Evolutionary conservation across 345 rosid species (phyloP).

Genomic region (Eucalyptus camaldulensis): DNA sequence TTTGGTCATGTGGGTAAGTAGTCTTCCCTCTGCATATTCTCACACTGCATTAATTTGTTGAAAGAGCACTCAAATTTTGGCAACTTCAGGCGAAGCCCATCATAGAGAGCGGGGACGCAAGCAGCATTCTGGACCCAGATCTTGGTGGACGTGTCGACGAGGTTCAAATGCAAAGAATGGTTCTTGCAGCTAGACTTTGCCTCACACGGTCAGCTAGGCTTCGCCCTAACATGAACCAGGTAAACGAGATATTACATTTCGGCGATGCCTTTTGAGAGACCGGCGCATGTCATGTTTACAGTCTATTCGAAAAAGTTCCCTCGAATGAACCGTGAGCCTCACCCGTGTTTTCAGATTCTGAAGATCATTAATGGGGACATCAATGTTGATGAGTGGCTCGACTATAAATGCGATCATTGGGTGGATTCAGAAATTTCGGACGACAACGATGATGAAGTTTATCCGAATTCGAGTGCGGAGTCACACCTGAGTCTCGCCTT

Average conservation of each 20-base stretch:
- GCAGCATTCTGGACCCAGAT: slow-evolving; percentile 51
- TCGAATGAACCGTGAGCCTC: background rate
- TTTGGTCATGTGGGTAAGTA: slow-evolving; percentile 91
- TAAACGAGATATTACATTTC: background rate
- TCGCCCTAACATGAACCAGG: slow-evolving; percentile 79
- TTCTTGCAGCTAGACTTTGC: slow-evolving; percentile 70
- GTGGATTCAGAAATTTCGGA: slow-evolving; percentile 27
- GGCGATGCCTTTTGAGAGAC: background rate
- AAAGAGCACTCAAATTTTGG: background rate
- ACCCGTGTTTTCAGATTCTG: slow-evolving; percentile 23
- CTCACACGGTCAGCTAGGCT: slow-evolving; percentile 53
- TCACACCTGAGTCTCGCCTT: slow-evolving; percentile 55
- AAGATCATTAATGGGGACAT: slow-evolving; percentile 47
- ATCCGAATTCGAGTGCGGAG: slow-evolving; percentile 52
- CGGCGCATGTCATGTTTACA: background rate
- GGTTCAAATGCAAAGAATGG: slow-evolving; percentile 55
- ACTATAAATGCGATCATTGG: background rate
- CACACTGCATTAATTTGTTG: background rate
- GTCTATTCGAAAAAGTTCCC: background rate
- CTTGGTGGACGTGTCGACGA: slow-evolving; percentile 38
- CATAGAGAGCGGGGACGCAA: slow-evolving; percentile 40
- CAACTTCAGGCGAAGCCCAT: slow-evolving; percentile 62
- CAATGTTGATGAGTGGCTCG: slow-evolving; percentile 10
- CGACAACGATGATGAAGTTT: slow-evolving; percentile 66
- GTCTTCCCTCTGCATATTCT: background rate